phyloP scores from a whole-genome alignment of 1,139 yeast genomes.

The Geotrichum fermentans region DNA sequence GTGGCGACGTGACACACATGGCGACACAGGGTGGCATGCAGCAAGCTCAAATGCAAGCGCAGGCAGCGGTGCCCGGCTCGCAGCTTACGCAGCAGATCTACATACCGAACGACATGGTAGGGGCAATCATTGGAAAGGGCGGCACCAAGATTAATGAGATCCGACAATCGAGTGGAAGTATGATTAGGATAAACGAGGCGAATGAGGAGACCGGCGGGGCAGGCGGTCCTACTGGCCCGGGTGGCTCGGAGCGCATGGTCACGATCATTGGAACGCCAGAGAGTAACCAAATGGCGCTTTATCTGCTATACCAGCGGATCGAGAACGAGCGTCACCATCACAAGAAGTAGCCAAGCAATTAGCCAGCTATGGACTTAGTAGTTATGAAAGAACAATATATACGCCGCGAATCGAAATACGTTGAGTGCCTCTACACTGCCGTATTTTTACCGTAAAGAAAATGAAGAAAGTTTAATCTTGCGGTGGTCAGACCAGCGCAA shows the following conservation, averaged over 20 bases:
- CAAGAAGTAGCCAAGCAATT: conserved; percentile 10
- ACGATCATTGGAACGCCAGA: conserved; percentile 65
- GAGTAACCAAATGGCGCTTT: conserved; percentile 43
- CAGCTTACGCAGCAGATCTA: conserved; percentile 38
- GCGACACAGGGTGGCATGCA: conserved; percentile 21
- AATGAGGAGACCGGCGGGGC: conserved; percentile 14
- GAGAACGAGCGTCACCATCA: conserved; percentile 29
- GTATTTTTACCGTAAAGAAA: too few species aligned
- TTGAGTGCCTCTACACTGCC: background rate
- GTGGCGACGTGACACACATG: conserved; percentile 14
- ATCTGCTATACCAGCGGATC: conserved; percentile 28
- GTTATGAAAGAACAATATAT: background rate
- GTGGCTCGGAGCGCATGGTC: conserved; percentile 52
- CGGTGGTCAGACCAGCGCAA: too few species aligned
- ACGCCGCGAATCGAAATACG: background rate
- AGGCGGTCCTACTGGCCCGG: conserved; percentile 25
- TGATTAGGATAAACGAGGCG: conserved; percentile 41
- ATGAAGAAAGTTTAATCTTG: too few species aligned
- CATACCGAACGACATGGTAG: conserved; percentile 74
- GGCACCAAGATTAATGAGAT: conserved; percentile 80
- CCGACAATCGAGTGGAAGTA: conserved; percentile 67
- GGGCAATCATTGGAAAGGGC: conserved; percentile 77
- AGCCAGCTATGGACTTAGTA: background rate
- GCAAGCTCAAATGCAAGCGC: conserved; percentile 27
- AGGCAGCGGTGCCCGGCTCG: conserved; percentile 29